Base-by-base conservation (phyloP, 2,329 filamentous ascomycete genomes). In the Aspergillus uvarum region DNA sequence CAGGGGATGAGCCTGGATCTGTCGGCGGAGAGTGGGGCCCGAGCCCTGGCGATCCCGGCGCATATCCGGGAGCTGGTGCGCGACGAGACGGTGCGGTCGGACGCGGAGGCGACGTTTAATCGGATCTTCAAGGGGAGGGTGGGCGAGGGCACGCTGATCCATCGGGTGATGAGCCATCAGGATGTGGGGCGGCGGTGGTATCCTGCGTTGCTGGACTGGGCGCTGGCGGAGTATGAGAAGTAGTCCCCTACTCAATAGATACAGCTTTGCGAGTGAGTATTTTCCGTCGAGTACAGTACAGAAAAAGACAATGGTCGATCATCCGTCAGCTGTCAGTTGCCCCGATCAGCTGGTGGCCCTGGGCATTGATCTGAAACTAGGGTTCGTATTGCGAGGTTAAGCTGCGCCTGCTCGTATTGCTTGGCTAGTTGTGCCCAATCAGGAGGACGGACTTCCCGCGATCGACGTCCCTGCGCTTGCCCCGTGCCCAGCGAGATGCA, bases 101-200 rank as follows among this genome's bases (percentile, higher is more conserved):
- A 76, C 58, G 74, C 74, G 2, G 74, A 76, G 61, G 70, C 68
- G 2, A 75, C 73, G 1, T 76, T 76, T 48, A 74, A 76, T 26
- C 47, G 68, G 24, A 72, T 72, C 58, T 75, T 72, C 49, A 61
- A 56, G 19, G 70, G 68, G 4, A 68, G 65, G 47, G 71, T 73
- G 2, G 74, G 74, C 1, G 66, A 75, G 47, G 74, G 72, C 1
- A 76, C 72, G 0, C 66, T 76, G 2, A 65, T 76, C 22, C 73
- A 74, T 16, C 72, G 74, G 24, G 64, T 76, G 10, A 76, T 72
- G 6, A 76, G 74, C 47, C 74, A 76, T 49, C 74, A 74, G 42
- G 74, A 76, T 64, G 74, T 76, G 4, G 74, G 71, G 2, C 60
- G 69, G 16, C 61, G 72, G 59, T 76, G 73, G 73, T 76, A 76